A percentile compares a stretch with the other conserved stretches of the same genome.
phyloP scores from a whole-genome alignment of 176 grass and related monocot species.

The Dactylis glomerata region DNA sequence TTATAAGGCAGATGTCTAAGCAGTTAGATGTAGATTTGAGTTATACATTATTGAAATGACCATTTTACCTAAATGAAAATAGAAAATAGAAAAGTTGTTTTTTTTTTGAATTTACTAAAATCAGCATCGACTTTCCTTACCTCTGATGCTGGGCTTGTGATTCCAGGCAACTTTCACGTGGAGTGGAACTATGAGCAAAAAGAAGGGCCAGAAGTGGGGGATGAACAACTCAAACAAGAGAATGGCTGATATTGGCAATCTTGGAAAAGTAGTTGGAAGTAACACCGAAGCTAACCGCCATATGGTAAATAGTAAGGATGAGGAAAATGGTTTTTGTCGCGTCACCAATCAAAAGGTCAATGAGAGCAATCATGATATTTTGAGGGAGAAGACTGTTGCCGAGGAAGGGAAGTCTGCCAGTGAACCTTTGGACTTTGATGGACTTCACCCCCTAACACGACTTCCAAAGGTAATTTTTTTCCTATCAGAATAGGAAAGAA shows the following conservation, averaged over 20 bases:
- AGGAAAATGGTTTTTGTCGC: slow-evolving; percentile 17
- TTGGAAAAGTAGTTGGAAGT: slow-evolving; percentile 23
- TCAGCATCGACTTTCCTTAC: neutral
- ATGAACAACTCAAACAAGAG: slow-evolving; percentile 35
- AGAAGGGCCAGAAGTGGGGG: slow-evolving; percentile 96
- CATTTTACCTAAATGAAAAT: neutral
- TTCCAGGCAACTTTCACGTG: slow-evolving; percentile 68
- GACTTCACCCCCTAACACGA: slow-evolving; percentile 64
- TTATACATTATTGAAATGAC: neutral
- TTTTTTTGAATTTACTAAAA: neutral
- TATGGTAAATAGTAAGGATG: slow-evolving; percentile 18
- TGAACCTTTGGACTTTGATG: slow-evolving; percentile 55
- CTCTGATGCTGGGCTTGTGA: slow-evolving; percentile 26
- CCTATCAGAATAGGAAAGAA: neutral
- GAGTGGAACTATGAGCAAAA: slow-evolving; percentile 83
- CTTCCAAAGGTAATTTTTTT: slow-evolving; percentile 63
- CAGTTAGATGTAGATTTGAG: neutral
- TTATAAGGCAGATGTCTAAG: neutral
- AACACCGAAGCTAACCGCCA: slow-evolving; percentile 17
- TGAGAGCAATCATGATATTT: slow-evolving; percentile 26
- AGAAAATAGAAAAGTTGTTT: neutral
- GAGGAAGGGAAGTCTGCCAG: slow-evolving; percentile 44
- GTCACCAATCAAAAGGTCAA: slow-evolving; percentile 5
- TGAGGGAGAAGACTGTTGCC: slow-evolving; percentile 34
- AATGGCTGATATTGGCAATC: neutral